Percentiles rank a stretch among this genome's conserved stretches.
phyloP scores from a whole-genome alignment of 2,329 filamentous ascomycete genomes.

The Neospermospora avenae region DNA sequence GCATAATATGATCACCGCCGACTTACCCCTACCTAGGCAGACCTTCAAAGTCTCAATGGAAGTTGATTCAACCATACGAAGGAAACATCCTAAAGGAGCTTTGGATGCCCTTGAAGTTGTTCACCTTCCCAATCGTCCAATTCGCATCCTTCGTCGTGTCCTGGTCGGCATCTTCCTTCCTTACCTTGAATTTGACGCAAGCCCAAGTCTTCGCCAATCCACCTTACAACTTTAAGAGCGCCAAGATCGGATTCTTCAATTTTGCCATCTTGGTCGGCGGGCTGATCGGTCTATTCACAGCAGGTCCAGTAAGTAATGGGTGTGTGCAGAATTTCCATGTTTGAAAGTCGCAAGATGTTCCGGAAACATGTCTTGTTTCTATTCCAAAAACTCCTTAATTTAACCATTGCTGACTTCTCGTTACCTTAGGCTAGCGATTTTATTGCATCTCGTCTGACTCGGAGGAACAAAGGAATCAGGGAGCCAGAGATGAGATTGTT shows the following conservation, averaged over 20 bases:
- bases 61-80: conserved; percentile 46
- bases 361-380: too few species aligned
- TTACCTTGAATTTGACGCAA: conserved; percentile 57
- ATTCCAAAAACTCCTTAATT: too few species aligned
- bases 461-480: conserved; percentile 31
- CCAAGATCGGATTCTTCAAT: conserved; percentile 48
- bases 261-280: conserved; percentile 48
- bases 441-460: conserved; percentile 31
- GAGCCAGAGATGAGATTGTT: conserved; percentile 40
- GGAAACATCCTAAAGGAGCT: conserved; percentile 51
- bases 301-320: conserved; percentile 47
- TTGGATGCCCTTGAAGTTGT: conserved; percentile 60
- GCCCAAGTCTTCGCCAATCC: conserved; percentile 37
- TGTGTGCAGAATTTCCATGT: too few species aligned
- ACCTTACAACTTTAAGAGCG: conserved; percentile 33
- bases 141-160: conserved; percentile 60
- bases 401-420: too few species aligned
- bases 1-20: too few species aligned
- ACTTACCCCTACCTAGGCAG: too few species aligned
- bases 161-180: conserved; percentile 55
- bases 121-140: conserved; percentile 60
- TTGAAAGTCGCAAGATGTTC: too few species aligned
- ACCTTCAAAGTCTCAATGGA: conserved; percentile 56
- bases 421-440: too few species aligned
- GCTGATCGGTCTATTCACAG: conserved; percentile 45